These are phyloP conservation scores for Cucumis melo DNA, from an alignment of 306 rosid genomes.

Conservation along the genomic window DNA sequence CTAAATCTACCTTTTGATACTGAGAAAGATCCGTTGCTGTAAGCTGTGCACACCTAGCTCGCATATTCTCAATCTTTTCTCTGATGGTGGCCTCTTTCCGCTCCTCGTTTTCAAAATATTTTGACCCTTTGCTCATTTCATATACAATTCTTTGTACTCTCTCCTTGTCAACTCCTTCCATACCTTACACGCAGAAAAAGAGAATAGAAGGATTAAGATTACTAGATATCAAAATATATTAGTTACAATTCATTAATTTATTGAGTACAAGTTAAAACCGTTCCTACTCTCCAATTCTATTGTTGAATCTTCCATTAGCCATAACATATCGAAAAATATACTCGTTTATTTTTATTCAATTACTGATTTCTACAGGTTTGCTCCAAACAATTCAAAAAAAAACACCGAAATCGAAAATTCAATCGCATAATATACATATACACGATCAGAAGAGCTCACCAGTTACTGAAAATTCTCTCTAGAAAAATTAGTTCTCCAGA, in stretches of 20 bases:
- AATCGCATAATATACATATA: not conserved
- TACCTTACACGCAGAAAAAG: conserved; percentile 29
- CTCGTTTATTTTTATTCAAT: not conserved
- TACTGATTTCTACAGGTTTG: not conserved
- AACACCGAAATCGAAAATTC: not conserved
- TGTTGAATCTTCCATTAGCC: not conserved
- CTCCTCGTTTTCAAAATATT: conserved; percentile 75
- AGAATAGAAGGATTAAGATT: not conserved
- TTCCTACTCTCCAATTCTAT: not conserved
- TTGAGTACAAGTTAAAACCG: not conserved
- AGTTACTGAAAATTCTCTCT: not conserved
- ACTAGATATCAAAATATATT: not conserved
- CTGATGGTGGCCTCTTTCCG: conserved; percentile 63
- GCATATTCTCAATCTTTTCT: conserved; percentile 60
- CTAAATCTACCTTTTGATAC: conserved; percentile 33
- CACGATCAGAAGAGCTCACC: not conserved
- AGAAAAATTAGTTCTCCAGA: not conserved
- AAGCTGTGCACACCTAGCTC: conserved; percentile 41
- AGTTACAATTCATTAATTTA: not conserved
- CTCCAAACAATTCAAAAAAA: not conserved
- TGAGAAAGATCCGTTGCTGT: conserved; percentile 35
- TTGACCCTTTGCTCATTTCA: conserved; percentile 94
- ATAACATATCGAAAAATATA: not conserved
- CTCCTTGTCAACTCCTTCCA: conserved; percentile 93
- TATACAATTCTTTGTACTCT: conserved; percentile 76